Evolutionary conservation across 805 yeast species (phyloP).

Genomic region (Deakozyma indianensis): DNA sequence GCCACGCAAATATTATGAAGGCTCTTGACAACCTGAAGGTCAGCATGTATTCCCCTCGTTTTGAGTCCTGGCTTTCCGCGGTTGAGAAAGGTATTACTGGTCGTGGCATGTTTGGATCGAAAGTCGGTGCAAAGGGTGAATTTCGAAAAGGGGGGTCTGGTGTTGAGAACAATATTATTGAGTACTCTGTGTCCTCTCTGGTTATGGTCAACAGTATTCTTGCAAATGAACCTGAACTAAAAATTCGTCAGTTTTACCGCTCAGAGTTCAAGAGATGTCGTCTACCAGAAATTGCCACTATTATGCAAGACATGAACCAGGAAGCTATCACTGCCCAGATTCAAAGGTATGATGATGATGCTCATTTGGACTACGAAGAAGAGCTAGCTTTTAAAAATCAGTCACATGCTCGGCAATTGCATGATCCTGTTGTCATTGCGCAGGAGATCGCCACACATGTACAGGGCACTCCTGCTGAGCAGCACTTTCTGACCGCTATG

Average conservation of each 20-base stretch:
- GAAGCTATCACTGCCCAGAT: slow-evolving; percentile 55
- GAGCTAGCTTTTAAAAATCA: slow-evolving; percentile 19
- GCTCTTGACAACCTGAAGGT: slow-evolving; percentile 27
- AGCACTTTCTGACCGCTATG: slow-evolving; percentile 43
- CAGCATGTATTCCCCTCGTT: slow-evolving; percentile 30
- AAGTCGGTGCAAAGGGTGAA: slow-evolving; percentile 88
- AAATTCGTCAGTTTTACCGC: slow-evolving; percentile 39
- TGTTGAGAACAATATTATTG: slow-evolving; percentile 50
- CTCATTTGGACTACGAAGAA: slow-evolving; percentile 42
- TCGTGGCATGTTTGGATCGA: slow-evolving; percentile 76
- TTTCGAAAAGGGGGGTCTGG: slow-evolving; percentile 35
- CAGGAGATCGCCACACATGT: slow-evolving; percentile 43
- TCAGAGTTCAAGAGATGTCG: slow-evolving; percentile 46
- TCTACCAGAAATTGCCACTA: slow-evolving; percentile 34
- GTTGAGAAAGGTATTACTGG: slow-evolving; percentile 65
- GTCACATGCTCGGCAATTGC: slow-evolving; percentile 22
- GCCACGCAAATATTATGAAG: slow-evolving; percentile 43
- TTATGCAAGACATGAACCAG: slow-evolving; percentile 37
- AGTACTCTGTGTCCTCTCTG: slow-evolving; percentile 58
- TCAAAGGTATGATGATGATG: slow-evolving; percentile 40
- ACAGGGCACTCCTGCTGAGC: slow-evolving; percentile 43
- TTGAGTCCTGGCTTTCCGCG: slow-evolving; percentile 57
- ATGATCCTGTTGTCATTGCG: slow-evolving; percentile 59
- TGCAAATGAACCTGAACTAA: slow-evolving; percentile 17
- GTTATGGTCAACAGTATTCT: slow-evolving; percentile 52